Conservation (phyloP, 78 protist genomes). For the Dictyostelium capitatum region DNA sequence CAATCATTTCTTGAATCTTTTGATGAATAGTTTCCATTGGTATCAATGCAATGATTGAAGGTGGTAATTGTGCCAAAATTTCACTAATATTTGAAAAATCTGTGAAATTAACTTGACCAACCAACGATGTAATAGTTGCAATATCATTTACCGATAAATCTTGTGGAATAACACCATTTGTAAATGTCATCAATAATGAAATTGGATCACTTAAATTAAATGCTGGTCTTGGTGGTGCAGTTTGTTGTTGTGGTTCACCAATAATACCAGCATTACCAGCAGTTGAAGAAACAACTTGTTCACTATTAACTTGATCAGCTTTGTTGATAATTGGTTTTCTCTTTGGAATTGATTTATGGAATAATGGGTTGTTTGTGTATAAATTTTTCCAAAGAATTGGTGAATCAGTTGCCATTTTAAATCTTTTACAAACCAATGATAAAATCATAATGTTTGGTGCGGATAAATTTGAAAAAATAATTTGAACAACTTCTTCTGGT, state of each 20-base stretch:
- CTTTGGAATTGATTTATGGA: slow-evolving; percentile 32
- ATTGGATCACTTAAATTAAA: slow-evolving; percentile 1
- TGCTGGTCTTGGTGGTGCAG: not conserved
- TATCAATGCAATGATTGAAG: not conserved
- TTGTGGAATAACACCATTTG: not conserved
- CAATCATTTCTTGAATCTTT: not conserved
- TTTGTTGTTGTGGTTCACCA: not conserved
- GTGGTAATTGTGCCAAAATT: not conserved
- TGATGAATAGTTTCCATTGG: not conserved
- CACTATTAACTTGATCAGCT: not conserved
- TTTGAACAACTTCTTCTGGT: slow-evolving; percentile 63
- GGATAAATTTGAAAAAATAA: slow-evolving; percentile 30
- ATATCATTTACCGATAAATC: not conserved
- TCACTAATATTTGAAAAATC: not conserved
- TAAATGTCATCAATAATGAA: not conserved
- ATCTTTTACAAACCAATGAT: slow-evolving; percentile 61
- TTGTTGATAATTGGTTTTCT: not conserved
- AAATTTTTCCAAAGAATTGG: slow-evolving; percentile 41
- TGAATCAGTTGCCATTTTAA: slow-evolving; percentile 57
- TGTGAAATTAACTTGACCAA: not conserved
- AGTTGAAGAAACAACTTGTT: not conserved
- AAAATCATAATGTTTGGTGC: slow-evolving; percentile 19
- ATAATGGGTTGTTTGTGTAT: slow-evolving; percentile 13
- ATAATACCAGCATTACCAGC: not conserved
- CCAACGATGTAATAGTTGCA: not conserved